These are phyloP conservation scores for Plasmodium fragile DNA, from an alignment of 169 alveolate genomes.

Conservation along the genomic window DNA sequence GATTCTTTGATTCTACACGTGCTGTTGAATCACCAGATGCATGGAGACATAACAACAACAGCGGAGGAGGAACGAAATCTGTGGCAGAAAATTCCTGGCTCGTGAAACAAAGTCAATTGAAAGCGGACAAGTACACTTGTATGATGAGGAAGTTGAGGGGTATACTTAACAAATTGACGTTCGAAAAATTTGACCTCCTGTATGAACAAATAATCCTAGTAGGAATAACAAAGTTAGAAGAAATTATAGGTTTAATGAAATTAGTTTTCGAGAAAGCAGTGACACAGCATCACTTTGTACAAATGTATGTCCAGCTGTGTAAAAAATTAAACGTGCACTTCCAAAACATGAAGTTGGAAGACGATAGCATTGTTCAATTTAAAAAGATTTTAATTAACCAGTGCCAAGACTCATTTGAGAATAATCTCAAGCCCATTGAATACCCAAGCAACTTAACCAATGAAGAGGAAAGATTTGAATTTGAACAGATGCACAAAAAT, in stretches of 20 bases:
- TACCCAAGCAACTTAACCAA: constrained; percentile 83
- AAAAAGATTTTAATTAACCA: constrained; percentile 86
- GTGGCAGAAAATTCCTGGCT: constrained; percentile 84
- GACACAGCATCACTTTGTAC: constrained; percentile 90
- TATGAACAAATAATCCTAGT: constrained; percentile 81
- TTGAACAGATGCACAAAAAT: constrained; percentile 89
- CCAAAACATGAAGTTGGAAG: constrained; percentile 77
- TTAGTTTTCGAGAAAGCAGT: constrained; percentile 88
- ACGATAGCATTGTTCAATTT: constrained; percentile 45
- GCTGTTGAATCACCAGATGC: constrained; percentile 60
- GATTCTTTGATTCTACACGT: constrained; percentile 71
- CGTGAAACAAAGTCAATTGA: constrained; percentile 79
- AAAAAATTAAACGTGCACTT: constrained; percentile 85
- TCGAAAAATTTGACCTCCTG: constrained; percentile 85
- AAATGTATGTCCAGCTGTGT: constrained; percentile 90
- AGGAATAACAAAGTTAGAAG: constrained; percentile 82
- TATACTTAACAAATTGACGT: constrained; percentile 82
- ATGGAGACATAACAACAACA: constrained; percentile 77
- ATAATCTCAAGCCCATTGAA: constrained; percentile 87
- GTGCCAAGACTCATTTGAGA: constrained; percentile 89
- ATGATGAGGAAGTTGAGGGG: constrained; percentile 84
- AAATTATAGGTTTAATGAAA: constrained; percentile 81
- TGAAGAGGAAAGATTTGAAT: constrained; percentile 89
- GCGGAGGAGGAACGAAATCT: constrained; percentile 20
- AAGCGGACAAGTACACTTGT: constrained; percentile 80